Conservation (phyloP, 805 yeast species). For the Candida stauntonica region DNA sequence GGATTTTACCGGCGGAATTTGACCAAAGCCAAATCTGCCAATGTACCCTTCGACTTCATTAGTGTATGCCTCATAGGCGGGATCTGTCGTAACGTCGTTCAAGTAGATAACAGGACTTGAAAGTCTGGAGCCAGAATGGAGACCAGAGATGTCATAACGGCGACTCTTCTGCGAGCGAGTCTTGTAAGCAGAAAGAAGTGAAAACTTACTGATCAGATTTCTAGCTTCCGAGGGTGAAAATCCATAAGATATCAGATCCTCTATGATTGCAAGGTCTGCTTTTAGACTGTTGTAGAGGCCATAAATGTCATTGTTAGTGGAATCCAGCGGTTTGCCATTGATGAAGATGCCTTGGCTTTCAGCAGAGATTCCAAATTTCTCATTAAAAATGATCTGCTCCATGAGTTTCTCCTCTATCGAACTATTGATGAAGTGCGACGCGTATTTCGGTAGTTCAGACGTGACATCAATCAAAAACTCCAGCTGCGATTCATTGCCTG, state of each 20-base stretch:
- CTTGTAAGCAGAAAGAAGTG: constrained; percentile 27
- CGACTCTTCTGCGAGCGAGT: constrained; percentile 12
- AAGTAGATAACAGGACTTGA: constrained; percentile 51
- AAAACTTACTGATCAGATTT: constrained; percentile 37
- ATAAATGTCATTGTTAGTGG: constrained; percentile 39
- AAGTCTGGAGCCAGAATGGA: neutral
- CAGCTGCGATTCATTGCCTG: constrained; percentile 30
- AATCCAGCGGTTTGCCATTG: constrained; percentile 63
- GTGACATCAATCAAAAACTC: constrained; percentile 37
- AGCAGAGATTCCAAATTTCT: constrained; percentile 34
- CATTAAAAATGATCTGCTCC: constrained; percentile 30
- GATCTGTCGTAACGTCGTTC: constrained; percentile 71
- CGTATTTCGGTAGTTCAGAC: constrained; percentile 52
- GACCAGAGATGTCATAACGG: constrained; percentile 26
- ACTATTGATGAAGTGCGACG: constrained; percentile 28
- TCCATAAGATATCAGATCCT: constrained; percentile 29
- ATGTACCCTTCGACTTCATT: constrained; percentile 44
- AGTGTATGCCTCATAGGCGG: constrained; percentile 43
- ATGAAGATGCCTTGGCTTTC: constrained; percentile 51
- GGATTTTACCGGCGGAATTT: constrained; percentile 63
- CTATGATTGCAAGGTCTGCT: constrained; percentile 31
- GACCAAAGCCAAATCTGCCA: constrained; percentile 46
- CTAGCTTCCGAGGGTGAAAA: constrained; percentile 31
- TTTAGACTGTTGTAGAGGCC: constrained; percentile 37
- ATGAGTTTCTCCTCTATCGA: constrained; percentile 25